Evolutionary conservation across 1,284 basidiomycete species (phyloP), one percentile per base, ranked within the genome.

Genomic region (Austropuccinia psidii): DNA sequence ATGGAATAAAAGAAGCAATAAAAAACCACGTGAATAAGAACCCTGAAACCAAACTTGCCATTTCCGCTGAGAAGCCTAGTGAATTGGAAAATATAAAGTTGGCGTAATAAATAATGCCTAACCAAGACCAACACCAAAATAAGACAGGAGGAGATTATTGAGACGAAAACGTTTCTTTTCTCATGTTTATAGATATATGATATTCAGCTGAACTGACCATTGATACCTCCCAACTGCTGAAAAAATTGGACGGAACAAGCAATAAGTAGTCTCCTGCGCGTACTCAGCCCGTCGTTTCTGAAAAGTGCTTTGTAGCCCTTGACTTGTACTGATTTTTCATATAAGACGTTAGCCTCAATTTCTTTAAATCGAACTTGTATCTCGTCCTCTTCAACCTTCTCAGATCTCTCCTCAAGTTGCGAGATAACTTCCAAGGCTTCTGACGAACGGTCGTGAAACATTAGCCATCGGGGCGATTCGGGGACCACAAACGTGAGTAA

Each of bases 211-310:
- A 27, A 11, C 68, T 70, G 2, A 73, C 70, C 80, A 54, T 80
- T 80, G 76, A 80, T 80, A 15, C 79, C 79, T 13, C 77, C 77
- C 35, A 81, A 76, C 76, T 81, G 81, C 74, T 81, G 81, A 50
- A 74, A 76, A 47, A 79, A 80, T 74, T 81, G 81, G 62, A 81
- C 79, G 5, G 78, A 77, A 67, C 79, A 81, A 15, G 79, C 79
- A 66, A 81, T 81, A 33, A 80, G 69, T 9, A 81, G 76, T 21
- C 81, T 77, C 39, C 77, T 75, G 27, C 79, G 76, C 19, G 78
- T 79, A 21, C 77, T 76, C 41, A 79, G 72, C 54, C 77, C 75
- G 73, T 79, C 80, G 33, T 77, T 74, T 39, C 74, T 68, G 49
- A 81, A 77, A 27, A 81, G 75, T 47, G 78, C 77, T 31, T 54